A percentile compares a stretch with the other conserved stretches of the same genome.
Conservation (phyloP, 2,329 filamentous ascomycete species). For the Trichophyton simii region DNA sequence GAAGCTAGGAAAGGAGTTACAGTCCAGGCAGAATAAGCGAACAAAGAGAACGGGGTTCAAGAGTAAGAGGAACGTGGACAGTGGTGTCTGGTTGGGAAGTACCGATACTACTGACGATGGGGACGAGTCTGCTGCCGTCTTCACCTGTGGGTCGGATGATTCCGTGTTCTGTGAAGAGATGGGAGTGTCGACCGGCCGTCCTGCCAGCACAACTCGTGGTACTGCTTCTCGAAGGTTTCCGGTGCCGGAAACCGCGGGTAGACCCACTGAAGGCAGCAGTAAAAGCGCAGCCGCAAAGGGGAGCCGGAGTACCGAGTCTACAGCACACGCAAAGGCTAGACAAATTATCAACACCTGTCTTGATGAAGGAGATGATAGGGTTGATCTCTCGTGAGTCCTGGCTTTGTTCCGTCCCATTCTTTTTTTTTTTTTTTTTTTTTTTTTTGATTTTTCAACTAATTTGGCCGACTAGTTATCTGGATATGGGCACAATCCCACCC, state of each 20-base stretch:
- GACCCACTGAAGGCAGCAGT: not conserved
- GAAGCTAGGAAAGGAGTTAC: slow-evolving; percentile 16
- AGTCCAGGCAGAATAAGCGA: slow-evolving; percentile 20
- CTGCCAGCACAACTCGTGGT: not conserved
- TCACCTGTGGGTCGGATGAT: slow-evolving; percentile 8
- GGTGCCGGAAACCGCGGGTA: not conserved
- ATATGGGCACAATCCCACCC: slow-evolving; percentile 21
- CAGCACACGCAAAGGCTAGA: slow-evolving; percentile 27
- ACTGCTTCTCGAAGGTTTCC: not conserved
- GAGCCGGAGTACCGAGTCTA: slow-evolving; percentile 21
- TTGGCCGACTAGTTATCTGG: slow-evolving; percentile 20
- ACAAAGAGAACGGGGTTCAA: slow-evolving; percentile 32
- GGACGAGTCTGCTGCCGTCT: not conserved
- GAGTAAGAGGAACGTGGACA: slow-evolving; percentile 33
- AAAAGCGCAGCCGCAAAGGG: slow-evolving; percentile 6
- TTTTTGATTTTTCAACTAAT: not conserved
- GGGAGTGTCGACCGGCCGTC: not conserved
- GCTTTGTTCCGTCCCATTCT: not conserved
- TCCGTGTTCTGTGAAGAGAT: not conserved
- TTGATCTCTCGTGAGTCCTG: slow-evolving; percentile 33
- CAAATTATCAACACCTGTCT: slow-evolving; percentile 30
- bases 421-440: not conserved
- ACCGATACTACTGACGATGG: slow-evolving; percentile 21
- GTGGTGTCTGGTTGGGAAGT: slow-evolving; percentile 38
- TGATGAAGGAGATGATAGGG: slow-evolving; percentile 32